Evolutionary conservation across 768 basidiomycete genomes (phyloP).

Genomic region (Tulasnella sp.): DNA sequence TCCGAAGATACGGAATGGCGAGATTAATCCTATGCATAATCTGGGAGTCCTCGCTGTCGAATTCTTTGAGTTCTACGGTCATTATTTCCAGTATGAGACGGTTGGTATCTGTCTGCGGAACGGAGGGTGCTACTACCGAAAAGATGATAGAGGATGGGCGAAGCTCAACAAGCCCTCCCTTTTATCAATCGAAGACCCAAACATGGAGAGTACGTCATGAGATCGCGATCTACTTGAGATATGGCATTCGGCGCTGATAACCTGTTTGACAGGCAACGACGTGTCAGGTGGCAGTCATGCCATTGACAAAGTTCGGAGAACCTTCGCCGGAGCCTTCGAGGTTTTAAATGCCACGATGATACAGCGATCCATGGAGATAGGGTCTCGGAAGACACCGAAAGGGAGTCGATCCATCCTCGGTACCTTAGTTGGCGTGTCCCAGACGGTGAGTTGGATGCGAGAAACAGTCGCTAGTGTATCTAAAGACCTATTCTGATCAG

Average conservation of each 20-base stretch:
- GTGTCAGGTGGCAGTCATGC: conserved; percentile 83
- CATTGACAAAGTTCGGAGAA: conserved; percentile 68
- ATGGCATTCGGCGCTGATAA: not conserved
- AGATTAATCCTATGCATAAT: conserved; percentile 80
- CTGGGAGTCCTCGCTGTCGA: conserved; percentile 92
- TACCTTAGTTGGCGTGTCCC: conserved; percentile 70
- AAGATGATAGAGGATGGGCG: conserved; percentile 72
- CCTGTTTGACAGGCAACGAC: conserved; percentile 60
- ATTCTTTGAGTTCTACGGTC: conserved; percentile 93
- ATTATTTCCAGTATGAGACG: conserved; percentile 82
- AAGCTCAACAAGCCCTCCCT: conserved; percentile 45
- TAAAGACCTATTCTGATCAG: conserved; percentile 29
- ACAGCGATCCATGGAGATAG: conserved; percentile 33
- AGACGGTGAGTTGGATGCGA: conserved; percentile 44
- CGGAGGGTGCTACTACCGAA: conserved; percentile 84
- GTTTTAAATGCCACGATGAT: conserved; percentile 62
- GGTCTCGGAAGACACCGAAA: conserved; percentile 43
- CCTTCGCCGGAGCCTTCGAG: conserved; percentile 66
- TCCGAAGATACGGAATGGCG: conserved; percentile 79
- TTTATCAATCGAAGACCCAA: conserved; percentile 89
- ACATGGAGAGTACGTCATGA: conserved; percentile 59
- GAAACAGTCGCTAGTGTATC: not conserved
- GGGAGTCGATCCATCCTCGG: conserved; percentile 56
- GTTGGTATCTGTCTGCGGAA: conserved; percentile 80
- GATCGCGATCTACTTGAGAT: not conserved